Conservation (phyloP, 768 basidiomycete genomes). For the Termitomyces sp. region DNA sequence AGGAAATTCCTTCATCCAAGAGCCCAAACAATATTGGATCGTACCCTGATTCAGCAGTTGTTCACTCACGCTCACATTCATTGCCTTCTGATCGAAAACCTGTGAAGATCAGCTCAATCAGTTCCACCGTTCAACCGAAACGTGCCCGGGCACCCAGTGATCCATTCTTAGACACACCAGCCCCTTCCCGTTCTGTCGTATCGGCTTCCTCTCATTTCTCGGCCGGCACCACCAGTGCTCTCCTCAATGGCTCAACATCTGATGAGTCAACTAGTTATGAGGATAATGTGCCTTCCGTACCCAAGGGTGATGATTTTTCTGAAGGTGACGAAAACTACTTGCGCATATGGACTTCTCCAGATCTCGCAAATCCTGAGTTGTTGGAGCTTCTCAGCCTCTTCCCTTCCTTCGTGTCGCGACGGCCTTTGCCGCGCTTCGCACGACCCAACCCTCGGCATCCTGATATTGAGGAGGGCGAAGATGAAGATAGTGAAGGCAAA, state of each 20-base stretch:
- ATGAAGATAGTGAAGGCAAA: constrained; percentile 50
- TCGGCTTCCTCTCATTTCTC: constrained; percentile 54
- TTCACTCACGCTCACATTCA: constrained; percentile 57
- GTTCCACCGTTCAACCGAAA: constrained; percentile 50
- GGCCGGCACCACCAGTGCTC: constrained; percentile 27
- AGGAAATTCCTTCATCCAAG: constrained; percentile 54
- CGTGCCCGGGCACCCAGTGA: constrained; percentile 76
- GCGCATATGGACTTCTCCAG: constrained; percentile 80
- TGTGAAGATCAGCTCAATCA: constrained; percentile 40
- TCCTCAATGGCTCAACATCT: constrained; percentile 29
- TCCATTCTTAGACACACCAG: constrained; percentile 75
- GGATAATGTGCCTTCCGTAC: constrained; percentile 32
- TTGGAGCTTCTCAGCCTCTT: constrained; percentile 68
- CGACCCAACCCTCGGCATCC: constrained; percentile 34
- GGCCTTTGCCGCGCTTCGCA: constrained; percentile 73
- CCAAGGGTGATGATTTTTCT: constrained; percentile 28
- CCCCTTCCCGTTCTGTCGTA: constrained; percentile 52
- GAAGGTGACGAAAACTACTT: constrained; percentile 49
- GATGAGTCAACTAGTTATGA: constrained; percentile 40
- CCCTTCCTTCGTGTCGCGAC: constrained; percentile 72
- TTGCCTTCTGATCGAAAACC: constrained; percentile 42
- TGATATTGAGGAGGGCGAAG: constrained; percentile 73
- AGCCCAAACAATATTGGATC: constrained; percentile 30
- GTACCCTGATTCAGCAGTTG: constrained; percentile 35
- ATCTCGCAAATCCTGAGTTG: constrained; percentile 75